Percentiles rank a stretch among this genome's conserved stretches.
phyloP scores from a whole-genome alignment of 805 yeast species.

The Candida sakaeoensis region DNA sequence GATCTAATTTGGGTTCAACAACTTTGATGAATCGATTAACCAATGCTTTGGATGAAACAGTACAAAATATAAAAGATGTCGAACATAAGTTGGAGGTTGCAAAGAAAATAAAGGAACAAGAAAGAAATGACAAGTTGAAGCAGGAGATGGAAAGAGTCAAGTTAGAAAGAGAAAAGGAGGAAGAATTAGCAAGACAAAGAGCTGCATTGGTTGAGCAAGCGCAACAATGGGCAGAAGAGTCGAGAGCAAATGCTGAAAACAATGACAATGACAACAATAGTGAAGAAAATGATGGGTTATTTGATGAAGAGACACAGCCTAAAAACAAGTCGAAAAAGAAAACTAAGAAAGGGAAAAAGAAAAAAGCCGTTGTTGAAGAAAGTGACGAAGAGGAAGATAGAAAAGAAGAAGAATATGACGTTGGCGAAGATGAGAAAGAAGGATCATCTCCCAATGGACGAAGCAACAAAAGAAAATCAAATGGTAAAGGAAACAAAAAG shows the following conservation, averaged over 20 bases:
- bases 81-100: constrained; percentile 71
- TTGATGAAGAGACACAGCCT: constrained; percentile 46
- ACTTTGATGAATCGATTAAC: constrained; percentile 71
- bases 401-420: constrained; percentile 14
- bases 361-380: constrained; percentile 29
- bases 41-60: constrained; percentile 68
- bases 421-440: constrained; percentile 9
- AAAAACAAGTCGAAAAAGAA: constrained; percentile 25
- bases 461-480: constrained; percentile 3
- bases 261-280: constrained; percentile 37
- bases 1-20: constrained; percentile 81
- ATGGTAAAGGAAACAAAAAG: constrained; percentile 12
- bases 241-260: constrained; percentile 29
- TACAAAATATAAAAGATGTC: constrained; percentile 55
- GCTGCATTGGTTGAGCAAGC: constrained; percentile 50
- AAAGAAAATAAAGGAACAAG: constrained; percentile 58
- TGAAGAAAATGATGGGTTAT: constrained; percentile 30
- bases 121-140: constrained; percentile 33
- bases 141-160: constrained; percentile 40
- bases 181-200: constrained; percentile 42
- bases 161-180: constrained; percentile 44
- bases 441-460: not conserved
- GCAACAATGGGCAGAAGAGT: constrained; percentile 44
- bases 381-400: constrained; percentile 26
- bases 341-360: constrained; percentile 24